These are phyloP conservation scores for Komagataea norvegica DNA, from an alignment of 1,139 yeast genomes.

Conservation along the genomic window DNA sequence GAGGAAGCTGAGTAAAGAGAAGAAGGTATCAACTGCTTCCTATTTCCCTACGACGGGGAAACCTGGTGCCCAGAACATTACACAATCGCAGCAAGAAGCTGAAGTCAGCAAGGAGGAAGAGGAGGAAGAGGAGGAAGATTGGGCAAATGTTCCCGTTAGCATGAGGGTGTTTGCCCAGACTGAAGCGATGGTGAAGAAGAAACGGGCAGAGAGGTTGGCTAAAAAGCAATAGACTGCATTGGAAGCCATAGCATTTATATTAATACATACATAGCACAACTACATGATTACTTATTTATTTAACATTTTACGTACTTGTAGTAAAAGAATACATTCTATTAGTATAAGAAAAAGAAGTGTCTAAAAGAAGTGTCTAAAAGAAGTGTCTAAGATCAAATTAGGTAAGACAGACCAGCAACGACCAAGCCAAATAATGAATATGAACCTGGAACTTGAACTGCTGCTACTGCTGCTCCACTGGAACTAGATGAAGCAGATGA, in stretches of 20 bases:
- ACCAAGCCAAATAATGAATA: constrained; percentile 5
- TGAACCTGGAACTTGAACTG: constrained; percentile 2
- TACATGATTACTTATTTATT: too few relatives aligned
- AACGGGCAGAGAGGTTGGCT: constrained; percentile 19
- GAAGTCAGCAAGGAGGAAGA: constrained; percentile 29
- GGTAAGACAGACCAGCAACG: constrained; percentile 3
- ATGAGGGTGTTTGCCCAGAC: constrained; percentile 80
- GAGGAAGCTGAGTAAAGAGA: constrained; percentile 22
- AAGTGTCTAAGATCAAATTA: constrained; percentile 1
- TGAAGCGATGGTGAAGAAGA: constrained; percentile 59
- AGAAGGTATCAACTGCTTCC: constrained; percentile 25
- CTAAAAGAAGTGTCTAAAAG: neutral
- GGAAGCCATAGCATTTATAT: neutral
- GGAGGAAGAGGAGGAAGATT: constrained; percentile 39
- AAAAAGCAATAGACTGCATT: too few relatives aligned
- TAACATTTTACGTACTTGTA: too few relatives aligned
- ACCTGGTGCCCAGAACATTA: constrained; percentile 32
- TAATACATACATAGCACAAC: neutral
- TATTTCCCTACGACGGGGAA: constrained; percentile 31
- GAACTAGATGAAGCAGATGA: constrained; percentile 18
- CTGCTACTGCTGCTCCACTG: constrained; percentile 12
- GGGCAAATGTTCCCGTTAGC: constrained; percentile 71
- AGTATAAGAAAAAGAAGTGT: neutral
- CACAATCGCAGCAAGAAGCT: constrained; percentile 16
- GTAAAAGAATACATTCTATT: too few relatives aligned